Conservation (phyloP, 1,284 basidiomycete species). For the Lignosus rhinocerotis region DNA sequence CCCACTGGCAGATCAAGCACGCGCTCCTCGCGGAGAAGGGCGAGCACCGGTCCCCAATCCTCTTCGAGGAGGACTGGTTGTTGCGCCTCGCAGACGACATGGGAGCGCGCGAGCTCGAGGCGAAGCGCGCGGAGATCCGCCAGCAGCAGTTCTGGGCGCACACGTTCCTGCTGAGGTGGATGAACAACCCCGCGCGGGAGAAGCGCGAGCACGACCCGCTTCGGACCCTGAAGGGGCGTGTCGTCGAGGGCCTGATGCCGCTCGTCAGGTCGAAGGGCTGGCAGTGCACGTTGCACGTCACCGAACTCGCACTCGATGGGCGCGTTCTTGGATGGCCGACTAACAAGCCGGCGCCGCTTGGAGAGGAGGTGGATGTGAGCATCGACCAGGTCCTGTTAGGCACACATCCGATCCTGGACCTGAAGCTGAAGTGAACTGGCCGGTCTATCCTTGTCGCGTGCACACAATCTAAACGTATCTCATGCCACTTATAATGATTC, state of each 20-base stretch:
- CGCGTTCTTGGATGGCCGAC: constrained; percentile 2
- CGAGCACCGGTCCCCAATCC: constrained; percentile 26
- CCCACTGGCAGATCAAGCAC: constrained; percentile 95
- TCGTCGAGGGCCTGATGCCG: constrained; percentile 1
- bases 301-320: constrained; percentile 21
- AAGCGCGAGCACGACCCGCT: constrained; percentile 35
- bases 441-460: neutral
- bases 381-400: constrained; percentile 13
- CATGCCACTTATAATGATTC: neutral
- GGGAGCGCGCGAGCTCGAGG: constrained; percentile 29
- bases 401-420: constrained; percentile 10
- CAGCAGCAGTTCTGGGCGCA: constrained; percentile 37
- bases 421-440: neutral
- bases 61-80: constrained; percentile 49
- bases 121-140: constrained; percentile 34
- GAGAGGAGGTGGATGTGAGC: constrained; percentile 16
- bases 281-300: constrained; percentile 17
- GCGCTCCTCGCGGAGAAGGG: constrained; percentile 49
- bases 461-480: neutral
- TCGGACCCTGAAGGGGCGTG: constrained; percentile 24
- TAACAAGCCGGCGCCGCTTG: neutral
- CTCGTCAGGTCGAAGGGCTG: constrained; percentile 1
- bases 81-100: constrained; percentile 26
- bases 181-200: constrained; percentile 27
- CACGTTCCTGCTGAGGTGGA: constrained; percentile 34